Percentiles rank a stretch among this genome's conserved stretches.
phyloP scores from a whole-genome alignment of 2,329 filamentous ascomycete genomes.

The Aspergillus quadricinctus region DNA sequence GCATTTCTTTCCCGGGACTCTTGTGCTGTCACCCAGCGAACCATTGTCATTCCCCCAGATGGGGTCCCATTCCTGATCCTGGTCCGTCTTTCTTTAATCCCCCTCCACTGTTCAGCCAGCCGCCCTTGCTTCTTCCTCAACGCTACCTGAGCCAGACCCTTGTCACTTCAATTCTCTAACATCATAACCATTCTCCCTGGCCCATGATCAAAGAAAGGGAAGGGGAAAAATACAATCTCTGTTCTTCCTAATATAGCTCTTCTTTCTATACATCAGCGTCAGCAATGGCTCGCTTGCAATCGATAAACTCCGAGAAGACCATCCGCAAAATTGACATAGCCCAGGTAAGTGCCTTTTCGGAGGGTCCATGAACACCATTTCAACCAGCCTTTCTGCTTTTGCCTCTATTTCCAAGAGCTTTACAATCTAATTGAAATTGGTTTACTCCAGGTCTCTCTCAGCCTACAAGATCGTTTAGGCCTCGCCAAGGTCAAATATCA shows the following conservation, averaged over 20 bases:
- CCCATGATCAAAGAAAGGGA: neutral
- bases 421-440: neutral
- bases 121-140: conserved; percentile 6
- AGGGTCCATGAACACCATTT: neutral
- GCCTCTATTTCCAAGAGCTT: neutral
- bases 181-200: neutral
- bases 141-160: neutral
- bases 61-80: conserved; percentile 1
- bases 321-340: conserved; percentile 41
- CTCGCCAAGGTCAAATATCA: conserved; percentile 97
- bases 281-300: conserved; percentile 30
- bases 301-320: conserved; percentile 33
- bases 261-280: conserved; percentile 9
- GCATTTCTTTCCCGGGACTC: neutral
- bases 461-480: conserved; percentile 87
- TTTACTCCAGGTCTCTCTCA: conserved; percentile 73
- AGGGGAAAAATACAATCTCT: neutral
- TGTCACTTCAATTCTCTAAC: conserved; percentile 1
- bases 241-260: neutral
- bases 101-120: conserved; percentile 11
- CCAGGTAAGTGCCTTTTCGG: conserved; percentile 27
- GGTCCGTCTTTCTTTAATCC: conserved; percentile 9
- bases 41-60: conserved; percentile 11
- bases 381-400: neutral
- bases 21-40: neutral